Conservation (phyloP, 441 rosid genomes). For the Pelargonium myrrhifolium region DNA sequence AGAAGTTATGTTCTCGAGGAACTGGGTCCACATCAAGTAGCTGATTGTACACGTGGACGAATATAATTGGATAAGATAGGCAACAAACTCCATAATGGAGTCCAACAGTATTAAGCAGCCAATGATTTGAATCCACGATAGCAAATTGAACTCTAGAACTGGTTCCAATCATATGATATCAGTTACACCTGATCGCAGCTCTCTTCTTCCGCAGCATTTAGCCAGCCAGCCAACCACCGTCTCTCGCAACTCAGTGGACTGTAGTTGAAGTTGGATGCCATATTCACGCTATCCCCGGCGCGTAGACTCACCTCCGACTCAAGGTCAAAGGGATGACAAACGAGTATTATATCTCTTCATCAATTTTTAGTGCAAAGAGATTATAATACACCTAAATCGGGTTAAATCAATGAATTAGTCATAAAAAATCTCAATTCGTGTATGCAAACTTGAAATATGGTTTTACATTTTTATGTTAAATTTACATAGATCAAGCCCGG, state of each 20-base stretch:
- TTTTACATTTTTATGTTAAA: too few relatives aligned
- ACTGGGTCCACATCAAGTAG: conserved; percentile 10
- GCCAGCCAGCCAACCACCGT: conserved; percentile 19
- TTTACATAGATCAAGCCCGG: too few relatives aligned
- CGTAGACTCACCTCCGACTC: conserved; percentile 2
- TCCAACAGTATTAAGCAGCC: background rate
- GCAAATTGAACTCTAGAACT: background rate
- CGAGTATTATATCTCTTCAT: too few relatives aligned
- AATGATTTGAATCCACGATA: conserved; percentile 16
- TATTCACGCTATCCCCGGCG: conserved; percentile 10
- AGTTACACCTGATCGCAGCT: background rate
- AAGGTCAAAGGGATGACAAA: too few relatives aligned
- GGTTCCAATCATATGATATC: background rate
- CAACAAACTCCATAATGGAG: background rate
- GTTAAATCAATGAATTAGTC: too few relatives aligned
- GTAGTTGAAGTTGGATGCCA: conserved; percentile 7
- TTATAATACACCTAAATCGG: too few relatives aligned
- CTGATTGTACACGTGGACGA: conserved; percentile 18
- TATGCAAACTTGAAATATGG: too few relatives aligned
- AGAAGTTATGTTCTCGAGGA: conserved; percentile 42
- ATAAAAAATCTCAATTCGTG: too few relatives aligned
- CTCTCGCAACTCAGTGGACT: conserved; percentile 20
- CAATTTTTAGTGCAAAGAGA: too few relatives aligned
- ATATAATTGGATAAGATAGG: background rate
- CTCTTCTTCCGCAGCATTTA: background rate